These are phyloP conservation scores for Globisporangium takayamanum DNA, from an alignment of 352 stramenopile species.

Conservation along the genomic window DNA sequence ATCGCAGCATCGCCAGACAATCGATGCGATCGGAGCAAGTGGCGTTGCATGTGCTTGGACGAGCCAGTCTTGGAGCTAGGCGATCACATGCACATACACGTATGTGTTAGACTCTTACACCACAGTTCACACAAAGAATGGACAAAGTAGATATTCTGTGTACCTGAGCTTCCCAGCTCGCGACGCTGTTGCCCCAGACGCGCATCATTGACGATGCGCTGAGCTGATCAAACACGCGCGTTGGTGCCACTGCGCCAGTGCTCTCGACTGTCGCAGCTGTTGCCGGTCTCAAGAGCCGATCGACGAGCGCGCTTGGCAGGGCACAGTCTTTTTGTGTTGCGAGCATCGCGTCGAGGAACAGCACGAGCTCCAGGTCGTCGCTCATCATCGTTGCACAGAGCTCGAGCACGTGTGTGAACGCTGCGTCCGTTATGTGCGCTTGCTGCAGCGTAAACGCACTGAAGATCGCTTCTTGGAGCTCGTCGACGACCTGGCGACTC, in stretches of 20 bases:
- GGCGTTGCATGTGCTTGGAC: conserved; percentile 24
- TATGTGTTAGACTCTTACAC: background rate
- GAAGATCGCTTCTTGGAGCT: conserved; percentile 23
- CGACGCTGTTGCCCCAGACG: conserved; percentile 37
- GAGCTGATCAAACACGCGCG: conserved; percentile 23
- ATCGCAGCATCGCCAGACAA: conserved; percentile 15
- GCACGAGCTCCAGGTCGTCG: conserved; percentile 21
- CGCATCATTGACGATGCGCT: conserved; percentile 16
- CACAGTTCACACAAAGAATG: background rate
- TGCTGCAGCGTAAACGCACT: conserved; percentile 16
- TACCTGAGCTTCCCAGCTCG: conserved; percentile 25
- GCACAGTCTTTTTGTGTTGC: background rate
- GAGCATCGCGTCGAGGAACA: conserved; percentile 10
- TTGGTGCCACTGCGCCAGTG: background rate
- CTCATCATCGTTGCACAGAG: conserved; percentile 17
- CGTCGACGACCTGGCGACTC: conserved; percentile 16
- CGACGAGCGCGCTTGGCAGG: background rate
- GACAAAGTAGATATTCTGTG: background rate
- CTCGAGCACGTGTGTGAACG: conserved; percentile 22
- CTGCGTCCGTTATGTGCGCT: conserved; percentile 9
- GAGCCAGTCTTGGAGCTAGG: conserved; percentile 35
- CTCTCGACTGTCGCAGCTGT: background rate
- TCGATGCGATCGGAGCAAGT: conserved; percentile 21
- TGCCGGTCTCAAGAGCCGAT: conserved; percentile 3
- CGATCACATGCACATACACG: background rate